A percentile compares a stretch with the other conserved stretches of the same genome.
These are phyloP conservation scores for Pseudopediastrum boryanum DNA, from an alignment of 139 green algal species.

Conservation along the genomic window DNA sequence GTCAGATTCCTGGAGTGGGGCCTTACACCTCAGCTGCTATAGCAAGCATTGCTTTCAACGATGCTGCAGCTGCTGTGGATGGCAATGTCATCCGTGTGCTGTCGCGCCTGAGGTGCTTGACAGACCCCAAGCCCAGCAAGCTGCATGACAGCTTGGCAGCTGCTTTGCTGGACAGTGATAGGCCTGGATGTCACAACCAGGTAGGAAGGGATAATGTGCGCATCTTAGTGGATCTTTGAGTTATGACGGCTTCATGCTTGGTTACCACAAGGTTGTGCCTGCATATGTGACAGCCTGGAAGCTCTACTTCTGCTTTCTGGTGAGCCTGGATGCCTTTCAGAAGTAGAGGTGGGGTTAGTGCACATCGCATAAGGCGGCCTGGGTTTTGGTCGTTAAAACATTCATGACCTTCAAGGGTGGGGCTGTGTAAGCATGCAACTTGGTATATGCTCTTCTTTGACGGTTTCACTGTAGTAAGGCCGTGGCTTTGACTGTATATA, in stretches of 20 bases:
- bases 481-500: too few species aligned
- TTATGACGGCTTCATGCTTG: not conserved
- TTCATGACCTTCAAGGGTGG: too few species aligned
- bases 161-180: slow-evolving; percentile 64
- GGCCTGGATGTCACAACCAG: slow-evolving; percentile 95
- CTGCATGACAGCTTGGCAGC: slow-evolving; percentile 53
- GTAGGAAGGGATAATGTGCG: slow-evolving; percentile 26
- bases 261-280: not conserved
- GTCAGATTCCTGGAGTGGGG: slow-evolving; percentile 65
- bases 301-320: not conserved
- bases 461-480: too few species aligned
- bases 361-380: not conserved
- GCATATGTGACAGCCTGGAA: not conserved
- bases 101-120: slow-evolving; percentile 58
- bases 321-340: not conserved
- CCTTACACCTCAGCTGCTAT: slow-evolving; percentile 82
- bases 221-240: not conserved
- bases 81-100: slow-evolving; percentile 94
- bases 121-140: not conserved
- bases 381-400: too few species aligned
- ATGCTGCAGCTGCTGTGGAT: slow-evolving; percentile 83
- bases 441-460: too few species aligned
- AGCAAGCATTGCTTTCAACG: slow-evolving; percentile 86
- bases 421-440: too few species aligned
- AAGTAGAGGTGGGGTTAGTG: not conserved